Conservation (phyloP, 2,329 filamentous ascomycete species). For the Bipolaris victoriae region DNA sequence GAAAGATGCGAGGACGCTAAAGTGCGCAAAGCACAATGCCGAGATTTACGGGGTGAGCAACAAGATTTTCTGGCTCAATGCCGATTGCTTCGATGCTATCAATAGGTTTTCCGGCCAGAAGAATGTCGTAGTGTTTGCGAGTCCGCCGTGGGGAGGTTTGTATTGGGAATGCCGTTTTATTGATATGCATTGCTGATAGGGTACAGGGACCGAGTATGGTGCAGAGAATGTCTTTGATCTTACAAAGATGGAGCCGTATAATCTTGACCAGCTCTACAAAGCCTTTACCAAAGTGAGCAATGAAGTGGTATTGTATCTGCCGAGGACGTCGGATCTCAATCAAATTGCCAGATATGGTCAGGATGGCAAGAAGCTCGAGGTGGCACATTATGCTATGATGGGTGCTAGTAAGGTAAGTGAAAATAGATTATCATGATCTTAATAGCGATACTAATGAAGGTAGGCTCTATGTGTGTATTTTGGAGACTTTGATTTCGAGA, state of each 20-base stretch:
- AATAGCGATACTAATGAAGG: background rate
- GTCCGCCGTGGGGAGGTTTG: conserved; percentile 75
- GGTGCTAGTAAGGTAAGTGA: conserved; percentile 78
- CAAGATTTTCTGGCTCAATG: conserved; percentile 83
- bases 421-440: background rate
- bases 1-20: conserved; percentile 76
- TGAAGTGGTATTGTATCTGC: conserved; percentile 77
- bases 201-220: conserved; percentile 66
- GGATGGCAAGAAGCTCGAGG: conserved; percentile 43
- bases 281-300: conserved; percentile 50
- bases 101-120: conserved; percentile 57
- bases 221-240: conserved; percentile 79
- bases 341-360: conserved; percentile 46
- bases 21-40: conserved; percentile 93
- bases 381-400: conserved; percentile 83
- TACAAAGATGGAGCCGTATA: conserved; percentile 87
- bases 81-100: conserved; percentile 82
- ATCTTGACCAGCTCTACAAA: conserved; percentile 53
- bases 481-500: conserved; percentile 56
- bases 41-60: conserved; percentile 78
- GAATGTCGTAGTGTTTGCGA: conserved; percentile 70
- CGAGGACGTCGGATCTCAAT: conserved; percentile 60
- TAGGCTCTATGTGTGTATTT: conserved; percentile 65
- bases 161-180: background rate
- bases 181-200: conserved; percentile 11